Evolutionary conservation across 441 rosid species (phyloP), one percentile per base, ranked within the genome.

Genomic region (Flueggea neowawraea): DNA sequence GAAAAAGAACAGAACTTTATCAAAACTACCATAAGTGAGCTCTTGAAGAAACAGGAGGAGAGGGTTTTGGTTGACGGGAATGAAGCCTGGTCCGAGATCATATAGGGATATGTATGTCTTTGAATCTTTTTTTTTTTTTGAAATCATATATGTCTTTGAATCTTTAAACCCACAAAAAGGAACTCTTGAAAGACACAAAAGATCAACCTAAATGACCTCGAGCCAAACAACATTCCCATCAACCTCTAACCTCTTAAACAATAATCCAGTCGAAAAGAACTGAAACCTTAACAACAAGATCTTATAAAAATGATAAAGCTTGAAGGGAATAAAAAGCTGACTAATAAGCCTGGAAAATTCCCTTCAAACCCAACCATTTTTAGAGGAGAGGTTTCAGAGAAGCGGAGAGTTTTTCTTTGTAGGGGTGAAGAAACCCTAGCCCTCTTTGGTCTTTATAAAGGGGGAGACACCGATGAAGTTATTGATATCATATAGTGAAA

Each of bases 21-120:
- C 47, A 54, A 32, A 54, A 13, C 16, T 54, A 33, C 54, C 63
- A 2, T 31, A 49, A 39, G 8, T 56, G 62, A 59, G 28, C 31
- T 31, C 10, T 4, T 36, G 6, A 13, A 39, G 28, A 64, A 52
- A 64, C 28, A 22, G 28, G 53, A 52, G 55, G 61, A 67, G 66
- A 61, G 66, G 62, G 56, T 55, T 58, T 73, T 55, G 78, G 82
- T 73, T 81, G 70, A 73, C 77, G 71, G 85, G 85, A 78, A 78
- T 81, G 85, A 81, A 81, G 85, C 85, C 85, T 81, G 85, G 85
- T 78, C 85, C 85, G 85, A 81, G 73, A 78, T 73, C 76, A 73
- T 22, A 33, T 57, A 69, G 69, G 68, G 69, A 60, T 60, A 67
- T 58, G 13, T 36, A 0, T 55, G 44, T 13, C n/a, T n/a, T n/a